These are phyloP conservation scores for Mycocentrospora acerina DNA, from an alignment of 2,329 filamentous ascomycete species.

Conservation along the genomic window DNA sequence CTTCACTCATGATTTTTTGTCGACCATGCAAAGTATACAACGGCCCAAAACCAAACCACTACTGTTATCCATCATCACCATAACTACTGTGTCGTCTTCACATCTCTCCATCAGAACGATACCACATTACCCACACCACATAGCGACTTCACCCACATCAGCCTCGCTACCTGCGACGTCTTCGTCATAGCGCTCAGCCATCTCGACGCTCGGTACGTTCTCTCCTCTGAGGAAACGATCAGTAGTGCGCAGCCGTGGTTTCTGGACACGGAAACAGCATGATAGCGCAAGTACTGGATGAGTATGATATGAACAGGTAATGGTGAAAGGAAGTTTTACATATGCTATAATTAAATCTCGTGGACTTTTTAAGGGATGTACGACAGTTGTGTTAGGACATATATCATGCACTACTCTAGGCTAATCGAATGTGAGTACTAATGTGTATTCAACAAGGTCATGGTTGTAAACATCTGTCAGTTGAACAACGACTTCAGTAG, in stretches of 20 bases:
- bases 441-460: no score
- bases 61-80: neutral
- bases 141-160: slow-evolving; percentile 33
- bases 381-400: no score
- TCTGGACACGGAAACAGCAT: slow-evolving; percentile 35
- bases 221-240: slow-evolving; percentile 33
- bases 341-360: no score
- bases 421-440: no score
- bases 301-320: slow-evolving; percentile 65
- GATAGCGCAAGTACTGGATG: slow-evolving; percentile 33
- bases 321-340: no score
- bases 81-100: neutral
- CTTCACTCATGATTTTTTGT: no score
- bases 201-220: slow-evolving; percentile 17
- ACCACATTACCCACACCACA: slow-evolving; percentile 31
- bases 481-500: no score
- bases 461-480: no score
- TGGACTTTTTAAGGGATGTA: no score
- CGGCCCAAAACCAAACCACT: neutral
- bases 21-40: no score
- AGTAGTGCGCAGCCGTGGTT: slow-evolving; percentile 36
- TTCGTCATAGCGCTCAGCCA: slow-evolving; percentile 34
- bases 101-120: slow-evolving; percentile 10
- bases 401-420: no score
- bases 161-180: slow-evolving; percentile 36